These are phyloP conservation scores for Fallopia convolvulus DNA, from an alignment of 148 eudicot species.

Conservation along the genomic window DNA sequence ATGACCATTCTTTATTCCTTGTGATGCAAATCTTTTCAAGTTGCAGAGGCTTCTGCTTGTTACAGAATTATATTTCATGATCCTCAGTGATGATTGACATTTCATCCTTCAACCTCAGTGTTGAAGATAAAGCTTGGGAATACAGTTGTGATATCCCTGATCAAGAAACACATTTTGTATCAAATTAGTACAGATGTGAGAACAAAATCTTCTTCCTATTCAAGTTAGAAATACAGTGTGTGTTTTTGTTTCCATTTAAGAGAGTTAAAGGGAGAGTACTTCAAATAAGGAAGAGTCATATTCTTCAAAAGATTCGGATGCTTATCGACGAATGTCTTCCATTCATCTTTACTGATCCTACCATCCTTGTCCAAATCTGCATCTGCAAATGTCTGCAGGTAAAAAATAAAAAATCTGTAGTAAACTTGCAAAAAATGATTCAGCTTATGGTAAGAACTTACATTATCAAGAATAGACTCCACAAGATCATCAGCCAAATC, in stretches of 20 bases:
- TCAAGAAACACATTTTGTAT: background rate
- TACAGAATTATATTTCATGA: background rate
- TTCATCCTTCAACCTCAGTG: conserved; percentile 35
- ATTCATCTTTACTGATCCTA: conserved; percentile 65
- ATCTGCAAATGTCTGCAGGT: conserved; percentile 71
- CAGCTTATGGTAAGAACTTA: conserved; percentile 12
- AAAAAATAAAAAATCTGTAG: background rate
- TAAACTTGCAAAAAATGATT: background rate
- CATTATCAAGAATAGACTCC: conserved; percentile 77
- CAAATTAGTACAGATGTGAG: background rate
- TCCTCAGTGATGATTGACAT: background rate
- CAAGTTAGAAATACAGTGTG: too few relatives aligned
- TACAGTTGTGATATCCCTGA: conserved; percentile 66
- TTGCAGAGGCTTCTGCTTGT: background rate
- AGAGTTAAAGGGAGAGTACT: conserved; percentile 23
- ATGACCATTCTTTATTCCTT: too few relatives aligned
- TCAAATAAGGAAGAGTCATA: conserved; percentile 91
- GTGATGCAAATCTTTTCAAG: background rate
- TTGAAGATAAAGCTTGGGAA: conserved; percentile 81
- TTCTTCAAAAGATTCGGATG: conserved; percentile 66
- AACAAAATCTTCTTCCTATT: background rate
- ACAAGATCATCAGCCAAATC: conserved; percentile 67
- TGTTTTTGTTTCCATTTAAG: background rate
- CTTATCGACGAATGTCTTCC: conserved; percentile 62
- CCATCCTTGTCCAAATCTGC: conserved; percentile 83